Base-by-base conservation (phyloP, 83 land plant species). In the Picea abies region DNA sequence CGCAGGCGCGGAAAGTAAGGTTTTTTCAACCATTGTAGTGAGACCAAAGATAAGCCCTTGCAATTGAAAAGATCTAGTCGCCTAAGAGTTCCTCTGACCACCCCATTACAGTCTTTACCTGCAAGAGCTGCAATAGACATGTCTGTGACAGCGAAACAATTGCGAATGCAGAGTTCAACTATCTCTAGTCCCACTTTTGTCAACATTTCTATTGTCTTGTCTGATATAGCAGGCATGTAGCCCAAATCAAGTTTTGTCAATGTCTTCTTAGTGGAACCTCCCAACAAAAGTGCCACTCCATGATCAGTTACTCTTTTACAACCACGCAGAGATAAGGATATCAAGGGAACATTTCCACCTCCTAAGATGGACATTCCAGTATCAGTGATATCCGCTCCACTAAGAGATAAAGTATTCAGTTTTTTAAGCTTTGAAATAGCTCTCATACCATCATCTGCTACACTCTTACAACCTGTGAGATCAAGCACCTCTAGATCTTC, bases 31-130 rank as follows among this genome's bases (percentile, higher is more conserved):
- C 67, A 77, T 16, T 60, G 66, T 23, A 85, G 35, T 1, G 83
- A 58, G 37, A 63, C 78, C 68, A 15, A 47, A 37, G 91, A 78
- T 49, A 92, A 75, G 15, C 87, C 76, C 41, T 8, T 67, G 61
- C 94, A 92, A 37, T 85, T 76, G 73, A 23, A 92, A n/a, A 92
- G 84, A 88, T 92, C 93, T 8, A 92, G 87, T 85, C 60, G 81
- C 44, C 84, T 87, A 56, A 92, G 85, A 32, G 67, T 37, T 75
- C 77, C 81, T 15, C 78, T 63, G 22, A 39, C 80, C 73, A 76
- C 82, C 2, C 70, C 82, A 44, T 26, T 8, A 25, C 16, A 37
- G 14, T 58, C 56, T 76, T 20, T 71, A 4, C 67, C 37, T 69
- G 91, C 91, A 41, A 41, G 44, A 41, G 2, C 44, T 41, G 44